A percentile compares a stretch with the other conserved stretches of the same genome.
These are phyloP conservation scores for Sphenostylis stenocarpa DNA, from an alignment of 306 rosid species.

Conservation along the genomic window DNA sequence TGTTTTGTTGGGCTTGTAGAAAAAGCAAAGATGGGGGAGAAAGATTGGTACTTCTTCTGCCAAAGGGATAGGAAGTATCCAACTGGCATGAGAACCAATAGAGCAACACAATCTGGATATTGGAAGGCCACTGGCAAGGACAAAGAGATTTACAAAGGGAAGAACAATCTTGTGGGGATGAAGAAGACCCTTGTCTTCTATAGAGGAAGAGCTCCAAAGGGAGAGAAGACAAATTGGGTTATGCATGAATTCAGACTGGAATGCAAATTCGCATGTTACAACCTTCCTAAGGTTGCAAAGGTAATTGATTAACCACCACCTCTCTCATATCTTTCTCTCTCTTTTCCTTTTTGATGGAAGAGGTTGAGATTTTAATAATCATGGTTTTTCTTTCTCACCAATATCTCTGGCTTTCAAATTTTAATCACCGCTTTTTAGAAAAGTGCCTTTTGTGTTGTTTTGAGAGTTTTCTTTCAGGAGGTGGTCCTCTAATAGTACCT, in stretches of 20 bases:
- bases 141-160: slow-evolving; percentile 67
- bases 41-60: slow-evolving; percentile 86
- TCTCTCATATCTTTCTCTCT: background rate
- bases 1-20: slow-evolving; percentile 39
- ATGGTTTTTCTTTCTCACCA: slow-evolving; percentile 21
- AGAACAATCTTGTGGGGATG: slow-evolving; percentile 68
- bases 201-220: slow-evolving; percentile 88
- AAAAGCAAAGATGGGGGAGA: slow-evolving; percentile 93
- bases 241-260: slow-evolving; percentile 89
- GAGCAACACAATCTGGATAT: slow-evolving; percentile 84
- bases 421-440: background rate
- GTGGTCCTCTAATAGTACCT: slow-evolving; percentile 35
- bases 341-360: background rate
- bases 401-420: background rate
- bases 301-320: slow-evolving; percentile 19
- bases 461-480: slow-evolving; percentile 43
- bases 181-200: slow-evolving; percentile 94
- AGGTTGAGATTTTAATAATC: slow-evolving; percentile 23
- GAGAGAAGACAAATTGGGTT: slow-evolving; percentile 87
- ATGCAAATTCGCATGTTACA: slow-evolving; percentile 45
- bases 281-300: slow-evolving; percentile 57
- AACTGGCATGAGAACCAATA: slow-evolving; percentile 80
- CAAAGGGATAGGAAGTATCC: slow-evolving; percentile 87
- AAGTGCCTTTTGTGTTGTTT: slow-evolving; percentile 41
- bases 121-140: slow-evolving; percentile 99